phyloP scores from a whole-genome alignment of 768 basidiomycete species.

The Trametes villosa region DNA sequence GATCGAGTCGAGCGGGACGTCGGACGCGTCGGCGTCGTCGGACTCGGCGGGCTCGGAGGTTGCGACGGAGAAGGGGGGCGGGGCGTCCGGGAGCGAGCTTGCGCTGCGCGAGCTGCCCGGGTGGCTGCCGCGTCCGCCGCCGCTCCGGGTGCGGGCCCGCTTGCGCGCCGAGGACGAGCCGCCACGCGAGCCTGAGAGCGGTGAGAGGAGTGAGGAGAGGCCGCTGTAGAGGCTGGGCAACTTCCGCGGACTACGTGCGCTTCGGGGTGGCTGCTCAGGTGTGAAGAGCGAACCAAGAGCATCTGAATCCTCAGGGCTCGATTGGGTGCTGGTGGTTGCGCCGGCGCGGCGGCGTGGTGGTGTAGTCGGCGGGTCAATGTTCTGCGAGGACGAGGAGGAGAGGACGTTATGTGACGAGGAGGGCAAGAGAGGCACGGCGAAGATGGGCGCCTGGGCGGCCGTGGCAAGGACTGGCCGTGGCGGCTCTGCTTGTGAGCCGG shows the following conservation, averaged over 20 bases:
- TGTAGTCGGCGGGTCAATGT: constrained; percentile 21
- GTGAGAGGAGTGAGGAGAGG: constrained; percentile 17
- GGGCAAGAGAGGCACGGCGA: constrained; percentile 12
- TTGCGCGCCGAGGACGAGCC: constrained; percentile 2
- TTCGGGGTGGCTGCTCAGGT: constrained; percentile 14
- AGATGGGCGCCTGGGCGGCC: constrained; percentile 3
- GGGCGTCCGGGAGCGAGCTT: constrained; percentile 19
- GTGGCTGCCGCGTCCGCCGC: constrained; percentile 1
- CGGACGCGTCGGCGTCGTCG: constrained; percentile 15
- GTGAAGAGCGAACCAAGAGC: constrained; percentile 28
- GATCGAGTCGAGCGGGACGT: constrained; percentile 48
- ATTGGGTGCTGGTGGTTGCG: background rate
- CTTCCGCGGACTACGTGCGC: background rate
- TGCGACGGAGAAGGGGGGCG: background rate
- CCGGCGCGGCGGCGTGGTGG: constrained; percentile 9
- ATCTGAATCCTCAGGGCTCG: constrained; percentile 19
- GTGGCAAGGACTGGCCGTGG: constrained; percentile 18
- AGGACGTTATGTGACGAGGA: constrained; percentile 20
- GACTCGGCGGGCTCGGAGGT: background rate
- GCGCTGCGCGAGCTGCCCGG: constrained; percentile 21
- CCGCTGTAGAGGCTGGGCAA: constrained; percentile 11
- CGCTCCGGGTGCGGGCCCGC: constrained; percentile 6
- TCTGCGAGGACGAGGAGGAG: constrained; percentile 1
- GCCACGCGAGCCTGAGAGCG: background rate
- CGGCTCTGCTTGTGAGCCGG: background rate